Conservation (phyloP, 495 filamentous ascomycete species). For the Emericellopsis terricola region DNA sequence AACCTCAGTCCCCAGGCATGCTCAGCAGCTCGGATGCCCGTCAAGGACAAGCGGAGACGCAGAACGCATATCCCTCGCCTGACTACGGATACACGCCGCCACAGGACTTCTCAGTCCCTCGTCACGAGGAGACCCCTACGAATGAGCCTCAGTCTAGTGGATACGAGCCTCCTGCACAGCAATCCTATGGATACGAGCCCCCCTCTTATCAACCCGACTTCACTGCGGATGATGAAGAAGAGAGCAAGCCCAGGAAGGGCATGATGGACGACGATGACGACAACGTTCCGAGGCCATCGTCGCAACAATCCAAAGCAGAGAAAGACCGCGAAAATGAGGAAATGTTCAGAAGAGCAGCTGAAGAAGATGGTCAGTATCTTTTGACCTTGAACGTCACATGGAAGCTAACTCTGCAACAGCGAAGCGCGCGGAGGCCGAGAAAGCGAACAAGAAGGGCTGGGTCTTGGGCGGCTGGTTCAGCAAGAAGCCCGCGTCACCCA, state of each 20-base stretch:
- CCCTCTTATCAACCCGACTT: slow-evolving; percentile 34
- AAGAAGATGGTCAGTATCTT: slow-evolving; percentile 53
- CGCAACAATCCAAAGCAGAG: slow-evolving; percentile 32
- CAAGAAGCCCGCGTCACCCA: slow-evolving; percentile 43
- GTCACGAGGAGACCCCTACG: slow-evolving; percentile 14
- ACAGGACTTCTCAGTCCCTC: no score
- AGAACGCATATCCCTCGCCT: no score
- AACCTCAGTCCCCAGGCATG: no score
- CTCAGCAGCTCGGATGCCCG: no score
- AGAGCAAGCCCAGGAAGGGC: slow-evolving; percentile 45
- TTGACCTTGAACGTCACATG: neutral
- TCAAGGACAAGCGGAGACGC: no score
- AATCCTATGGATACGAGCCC: slow-evolving; percentile 33
- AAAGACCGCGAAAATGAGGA: slow-evolving; percentile 51
- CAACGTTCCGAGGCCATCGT: slow-evolving; percentile 20
- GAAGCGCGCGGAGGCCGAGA: slow-evolving; percentile 21
- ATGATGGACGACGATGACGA: slow-evolving; percentile 67
- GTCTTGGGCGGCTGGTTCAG: slow-evolving; percentile 66
- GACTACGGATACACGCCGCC: no score
- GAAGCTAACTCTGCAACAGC: slow-evolving; percentile 13
- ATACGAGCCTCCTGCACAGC: slow-evolving; percentile 33
- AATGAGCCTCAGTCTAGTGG: slow-evolving; percentile 19
- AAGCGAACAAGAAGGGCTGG: slow-evolving; percentile 57
- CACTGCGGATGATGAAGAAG: slow-evolving; percentile 24
- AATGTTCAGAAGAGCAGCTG: slow-evolving; percentile 63